Base-by-base conservation (phyloP, 768 basidiomycete species). In the Pisolithus sp. region DNA sequence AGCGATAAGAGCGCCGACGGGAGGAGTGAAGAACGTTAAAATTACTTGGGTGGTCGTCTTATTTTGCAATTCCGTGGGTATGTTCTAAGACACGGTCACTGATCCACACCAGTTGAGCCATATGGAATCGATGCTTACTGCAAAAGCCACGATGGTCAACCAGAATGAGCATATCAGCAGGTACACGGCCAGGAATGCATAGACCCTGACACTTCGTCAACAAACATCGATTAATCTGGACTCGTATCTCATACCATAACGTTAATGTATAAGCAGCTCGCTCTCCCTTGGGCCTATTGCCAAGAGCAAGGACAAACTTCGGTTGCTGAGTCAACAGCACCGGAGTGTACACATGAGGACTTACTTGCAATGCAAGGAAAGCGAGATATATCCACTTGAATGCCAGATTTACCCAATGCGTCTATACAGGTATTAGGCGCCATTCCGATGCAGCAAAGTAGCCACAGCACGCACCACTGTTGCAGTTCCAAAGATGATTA, bases 211-310 rank as follows among this genome's bases (percentile, higher is more conserved):
- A 36, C 44, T 9, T 5, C 36, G 8, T 59, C 12, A 61, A 54
- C 56, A 17, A 46, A 20, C 41, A 37, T 21, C 18, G 4, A 41
- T 43, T 3, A 17, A n/a, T 48, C 20, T 44, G 17, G 39, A 20
- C 13, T 31, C 9, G 24, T 21, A 48, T 23, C 5, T 69, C 76
- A 36, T 59, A 85, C 87, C 84, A 88, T 55, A 92, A 72, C 9
- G 89, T 90, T 8, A 79, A 57, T 0, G 79, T 73, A 62, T 92
- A 93, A 13, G 84, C 79, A 28, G 74, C 59, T 36, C 83, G 78
- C 73, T 95, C 93, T 52, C 90, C 93, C 65, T 95, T 95, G 3
- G 93, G 93, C 51, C 93, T 75, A 56, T 89, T 89, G 26, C 86
- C 86, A 20, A 89, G 70, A 15, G 84, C 86, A 18, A 89, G 73